Evolutionary conservation across 2,329 filamentous ascomycete species (phyloP), one percentile per base, ranked within the genome.

Genomic region (Fusarium piperis): DNA sequence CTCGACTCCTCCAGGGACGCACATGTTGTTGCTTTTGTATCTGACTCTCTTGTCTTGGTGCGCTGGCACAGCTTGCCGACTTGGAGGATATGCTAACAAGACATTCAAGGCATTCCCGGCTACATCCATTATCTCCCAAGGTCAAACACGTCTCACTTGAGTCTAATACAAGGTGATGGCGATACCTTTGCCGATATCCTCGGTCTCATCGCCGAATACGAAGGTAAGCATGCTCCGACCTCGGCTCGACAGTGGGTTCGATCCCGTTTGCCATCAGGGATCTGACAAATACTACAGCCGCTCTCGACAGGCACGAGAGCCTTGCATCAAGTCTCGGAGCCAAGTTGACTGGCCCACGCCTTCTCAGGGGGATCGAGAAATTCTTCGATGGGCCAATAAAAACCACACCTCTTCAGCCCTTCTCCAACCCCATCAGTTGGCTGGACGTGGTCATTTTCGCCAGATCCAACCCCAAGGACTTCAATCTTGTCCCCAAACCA

Each of bases 401-500:
- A 60, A 85, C 81, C 11, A 83, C 74, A 59, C 83, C 79, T 57
- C 64, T 86, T 85, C 75, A 92, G 88, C 80, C 90, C 82, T 77
- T 89, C 86, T 82, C 87, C 33, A 88, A 86, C 6, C 86, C 86
- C 7, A 88, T 96, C 62, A 92, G 90, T 13, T 97, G 94, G 94
- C 85, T 96, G 39, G 94, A 97, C 76, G 91, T 97, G 59, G 92
- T 97, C 72, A 90, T 93, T 72, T 96, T 95, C 81, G 93, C 94
- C 70, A 93, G 92, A 77, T 90, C 90, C 71, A 94, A 94, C 70
- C 93, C 94, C 0, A 87, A 90, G 72, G 93, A 95, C 62, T 96
- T 97, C 80, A 88, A 89, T 35, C 83, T 97, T 58, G 90, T 89
- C 61, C 90, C 92, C 64, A 87, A 88, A 68, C 86, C 89, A 48